Conservation (phyloP, 768 basidiomycete species). For the Russula ochroleuca region DNA sequence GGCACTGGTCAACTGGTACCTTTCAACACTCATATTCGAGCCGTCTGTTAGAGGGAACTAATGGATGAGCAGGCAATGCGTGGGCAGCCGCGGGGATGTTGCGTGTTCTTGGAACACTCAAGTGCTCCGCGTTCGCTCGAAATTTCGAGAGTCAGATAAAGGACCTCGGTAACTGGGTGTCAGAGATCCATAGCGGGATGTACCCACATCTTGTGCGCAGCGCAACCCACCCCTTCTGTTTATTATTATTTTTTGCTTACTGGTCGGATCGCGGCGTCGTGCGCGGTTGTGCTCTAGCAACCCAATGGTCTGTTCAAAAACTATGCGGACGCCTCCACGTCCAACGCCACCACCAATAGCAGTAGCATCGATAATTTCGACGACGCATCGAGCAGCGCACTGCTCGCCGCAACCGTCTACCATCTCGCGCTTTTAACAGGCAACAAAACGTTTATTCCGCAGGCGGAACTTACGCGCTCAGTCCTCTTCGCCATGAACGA, state of each 20-base stretch:
- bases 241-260: background rate
- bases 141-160: conserved; percentile 48
- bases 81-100: conserved; percentile 90
- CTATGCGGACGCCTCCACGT: conserved; percentile 51
- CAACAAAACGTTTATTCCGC: conserved; percentile 47
- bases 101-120: conserved; percentile 73
- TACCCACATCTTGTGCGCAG: conserved; percentile 53
- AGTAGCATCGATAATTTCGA: conserved; percentile 46
- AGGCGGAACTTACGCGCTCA: conserved; percentile 54
- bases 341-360: conserved; percentile 39
- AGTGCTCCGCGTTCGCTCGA: conserved; percentile 52
- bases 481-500: conserved; percentile 33
- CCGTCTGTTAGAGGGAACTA: background rate
- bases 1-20: conserved; percentile 77
- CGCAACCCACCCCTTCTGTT: background rate
- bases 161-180: conserved; percentile 60
- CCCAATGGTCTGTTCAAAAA: conserved; percentile 57
- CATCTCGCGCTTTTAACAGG: conserved; percentile 55
- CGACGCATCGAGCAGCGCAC: conserved; percentile 68
- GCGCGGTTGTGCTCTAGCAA: too few relatives aligned
- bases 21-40: conserved; percentile 18
- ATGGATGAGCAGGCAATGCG: conserved; percentile 59
- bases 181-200: conserved; percentile 71
- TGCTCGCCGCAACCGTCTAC: conserved; percentile 75
- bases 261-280: too few relatives aligned